phyloP scores from a whole-genome alignment of 495 filamentous ascomycete genomes.

The Xanthoparmelia taractica region DNA sequence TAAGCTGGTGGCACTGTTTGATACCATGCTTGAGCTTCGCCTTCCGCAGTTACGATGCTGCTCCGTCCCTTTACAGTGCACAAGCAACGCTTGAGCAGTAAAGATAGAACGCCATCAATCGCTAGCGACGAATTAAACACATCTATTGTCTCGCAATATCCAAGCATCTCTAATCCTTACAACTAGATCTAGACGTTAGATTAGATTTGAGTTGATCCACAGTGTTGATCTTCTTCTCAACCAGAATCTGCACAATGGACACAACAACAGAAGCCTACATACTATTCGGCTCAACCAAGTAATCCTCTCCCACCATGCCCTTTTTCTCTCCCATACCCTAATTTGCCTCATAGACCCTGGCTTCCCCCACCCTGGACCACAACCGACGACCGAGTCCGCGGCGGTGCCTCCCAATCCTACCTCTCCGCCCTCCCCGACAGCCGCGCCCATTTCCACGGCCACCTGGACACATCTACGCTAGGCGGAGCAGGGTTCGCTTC shows the following conservation, averaged over 20 bases:
- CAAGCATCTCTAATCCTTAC: neutral
- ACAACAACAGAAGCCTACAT: neutral
- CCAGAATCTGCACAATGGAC: neutral
- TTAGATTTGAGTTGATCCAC: neutral
- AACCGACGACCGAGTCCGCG: slow-evolving; percentile 66
- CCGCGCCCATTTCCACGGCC: slow-evolving; percentile 51
- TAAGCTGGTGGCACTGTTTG: neutral
- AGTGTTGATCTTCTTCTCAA: neutral
- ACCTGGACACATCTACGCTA: slow-evolving; percentile 63
- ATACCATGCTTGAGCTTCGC: neutral
- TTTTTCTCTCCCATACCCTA: neutral
- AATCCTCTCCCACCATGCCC: neutral
- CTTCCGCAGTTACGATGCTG: neutral
- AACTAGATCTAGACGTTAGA: neutral
- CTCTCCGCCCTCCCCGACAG: slow-evolving; percentile 32
- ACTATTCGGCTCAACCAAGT: slow-evolving; percentile 20
- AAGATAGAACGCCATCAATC: neutral
- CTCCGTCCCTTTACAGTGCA: neutral
- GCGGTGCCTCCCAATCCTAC: slow-evolving; percentile 55
- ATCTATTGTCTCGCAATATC: neutral
- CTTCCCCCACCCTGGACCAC: slow-evolving; percentile 51
- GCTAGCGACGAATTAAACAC: neutral
- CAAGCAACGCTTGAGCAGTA: neutral
- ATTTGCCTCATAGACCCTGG: slow-evolving; percentile 47
- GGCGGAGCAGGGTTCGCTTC: slow-evolving; percentile 79